Evolutionary conservation across 495 filamentous ascomycete genomes (phyloP).

Genomic region (Penicillium odoratum): DNA sequence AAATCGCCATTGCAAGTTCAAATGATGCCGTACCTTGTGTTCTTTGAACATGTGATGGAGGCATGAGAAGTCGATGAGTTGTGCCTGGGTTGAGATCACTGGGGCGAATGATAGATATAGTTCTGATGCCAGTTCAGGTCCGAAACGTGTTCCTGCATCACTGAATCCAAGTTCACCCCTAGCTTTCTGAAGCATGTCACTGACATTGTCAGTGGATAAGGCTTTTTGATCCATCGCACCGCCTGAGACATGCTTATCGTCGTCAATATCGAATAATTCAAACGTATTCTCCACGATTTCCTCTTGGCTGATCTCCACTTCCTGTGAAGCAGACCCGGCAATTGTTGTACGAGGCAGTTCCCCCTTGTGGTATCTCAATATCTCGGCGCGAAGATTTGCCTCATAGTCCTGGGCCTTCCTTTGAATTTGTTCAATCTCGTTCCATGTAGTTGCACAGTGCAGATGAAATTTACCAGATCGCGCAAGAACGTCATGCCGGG

Average conservation of each 20-base stretch:
- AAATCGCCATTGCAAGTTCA: constrained; percentile 74
- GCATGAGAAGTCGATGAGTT: constrained; percentile 72
- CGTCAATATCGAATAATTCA: constrained; percentile 43
- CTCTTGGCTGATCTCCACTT: constrained; percentile 1
- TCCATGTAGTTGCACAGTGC: constrained; percentile 76
- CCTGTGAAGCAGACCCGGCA: neutral
- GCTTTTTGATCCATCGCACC: constrained; percentile 27
- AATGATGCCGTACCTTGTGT: constrained; percentile 71
- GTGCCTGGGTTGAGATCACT: constrained; percentile 69
- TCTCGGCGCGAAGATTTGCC: constrained; percentile 43
- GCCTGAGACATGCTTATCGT: constrained; percentile 23
- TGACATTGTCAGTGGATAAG: constrained; percentile 32
- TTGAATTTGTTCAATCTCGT: constrained; percentile 64
- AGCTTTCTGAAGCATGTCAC: constrained; percentile 25
- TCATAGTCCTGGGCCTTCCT: constrained; percentile 64
- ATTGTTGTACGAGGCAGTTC: constrained; percentile 7
- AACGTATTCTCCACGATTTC: constrained; percentile 27
- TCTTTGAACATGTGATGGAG: constrained; percentile 77
- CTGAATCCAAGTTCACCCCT: constrained; percentile 11
- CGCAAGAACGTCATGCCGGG: constrained; percentile 46
- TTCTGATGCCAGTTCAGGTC: constrained; percentile 69
- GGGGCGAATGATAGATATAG: constrained; percentile 76
- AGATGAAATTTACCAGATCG: constrained; percentile 55
- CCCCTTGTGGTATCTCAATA: constrained; percentile 38
- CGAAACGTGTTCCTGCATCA: constrained; percentile 40